These are phyloP conservation scores for Nicotiana rustica DNA, from an alignment of 305 asterid species.

Conservation along the genomic window DNA sequence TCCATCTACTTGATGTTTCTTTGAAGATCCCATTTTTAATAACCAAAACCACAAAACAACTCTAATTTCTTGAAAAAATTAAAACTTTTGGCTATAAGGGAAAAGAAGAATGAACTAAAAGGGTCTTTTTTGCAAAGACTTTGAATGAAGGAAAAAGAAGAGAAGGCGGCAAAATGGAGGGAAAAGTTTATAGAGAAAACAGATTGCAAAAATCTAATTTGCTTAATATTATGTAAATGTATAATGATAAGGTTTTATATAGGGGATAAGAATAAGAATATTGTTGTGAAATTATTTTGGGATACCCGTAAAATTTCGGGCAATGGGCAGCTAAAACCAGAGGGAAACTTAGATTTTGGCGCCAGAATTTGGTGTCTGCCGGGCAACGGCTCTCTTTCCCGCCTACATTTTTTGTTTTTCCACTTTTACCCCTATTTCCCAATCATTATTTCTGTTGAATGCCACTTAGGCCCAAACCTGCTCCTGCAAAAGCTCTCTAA, in stretches of 20 bases:
- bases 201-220: not conserved
- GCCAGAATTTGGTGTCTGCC: slow-evolving; percentile 45
- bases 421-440: slow-evolving; percentile 31
- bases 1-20: slow-evolving; percentile 52
- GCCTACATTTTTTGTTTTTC: slow-evolving; percentile 39
- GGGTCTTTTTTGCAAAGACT: slow-evolving; percentile 25
- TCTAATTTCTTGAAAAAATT: not conserved
- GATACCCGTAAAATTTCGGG: slow-evolving; percentile 53
- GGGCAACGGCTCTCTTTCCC: slow-evolving; percentile 69
- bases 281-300: slow-evolving; percentile 31
- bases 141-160: slow-evolving; percentile 41
- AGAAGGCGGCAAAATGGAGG: slow-evolving; percentile 53
- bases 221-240: too few species aligned
- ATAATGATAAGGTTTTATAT: slow-evolving; percentile 37
- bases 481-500: not conserved
- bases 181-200: slow-evolving; percentile 26
- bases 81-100: not conserved
- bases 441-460: not conserved
- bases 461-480: not conserved
- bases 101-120: slow-evolving; percentile 43
- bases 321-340: slow-evolving; percentile 46
- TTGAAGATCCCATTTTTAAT: slow-evolving; percentile 55
- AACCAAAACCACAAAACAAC: not conserved
- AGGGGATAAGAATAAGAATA: slow-evolving; percentile 46
- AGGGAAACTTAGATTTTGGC: slow-evolving; percentile 44